phyloP scores from a whole-genome alignment of 2,329 filamentous ascomycete genomes.

The Didymella exigua region DNA sequence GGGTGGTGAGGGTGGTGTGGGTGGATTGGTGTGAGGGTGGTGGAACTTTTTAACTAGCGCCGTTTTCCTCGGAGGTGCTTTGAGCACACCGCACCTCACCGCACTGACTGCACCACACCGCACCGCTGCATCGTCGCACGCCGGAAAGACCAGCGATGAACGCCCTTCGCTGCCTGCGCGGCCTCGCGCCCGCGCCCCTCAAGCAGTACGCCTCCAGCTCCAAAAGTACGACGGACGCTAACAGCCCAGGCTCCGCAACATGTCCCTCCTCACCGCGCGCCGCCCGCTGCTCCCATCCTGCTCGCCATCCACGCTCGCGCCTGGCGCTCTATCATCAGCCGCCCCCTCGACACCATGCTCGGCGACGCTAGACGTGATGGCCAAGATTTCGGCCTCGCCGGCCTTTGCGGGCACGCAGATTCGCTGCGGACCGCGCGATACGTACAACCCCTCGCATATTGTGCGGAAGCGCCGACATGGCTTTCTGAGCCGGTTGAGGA shows the following conservation, averaged over 20 bases:
- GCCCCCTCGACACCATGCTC: constrained; percentile 17
- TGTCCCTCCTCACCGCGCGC: constrained; percentile 38
- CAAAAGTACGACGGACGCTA: neutral
- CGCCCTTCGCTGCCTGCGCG: constrained; percentile 39
- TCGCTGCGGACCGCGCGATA: constrained; percentile 58
- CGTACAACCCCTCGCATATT: constrained; percentile 64
- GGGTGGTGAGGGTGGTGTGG: neutral
- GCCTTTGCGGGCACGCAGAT: constrained; percentile 49
- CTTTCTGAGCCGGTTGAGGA: constrained; percentile 60
- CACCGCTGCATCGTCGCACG: neutral
- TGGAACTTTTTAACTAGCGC: neutral
- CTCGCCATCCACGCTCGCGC: constrained; percentile 24
- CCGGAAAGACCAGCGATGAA: constrained; percentile 37
- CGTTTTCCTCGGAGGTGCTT: neutral
- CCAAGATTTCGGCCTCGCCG: constrained; percentile 46
- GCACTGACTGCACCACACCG: neutral
- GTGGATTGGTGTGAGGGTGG: neutral
- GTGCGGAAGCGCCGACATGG: constrained; percentile 68
- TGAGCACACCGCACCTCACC: too few species aligned
- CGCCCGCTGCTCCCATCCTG: constrained; percentile 34
- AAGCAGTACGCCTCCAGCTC: neutral
- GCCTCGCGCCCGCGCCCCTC: constrained; percentile 19
- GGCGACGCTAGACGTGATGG: constrained; percentile 42
- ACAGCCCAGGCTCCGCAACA: constrained; percentile 14
- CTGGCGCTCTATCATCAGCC: constrained; percentile 24